Conservation (phyloP, 1,284 basidiomycete species). For the Cutaneotrichosporon spelunceum region DNA sequence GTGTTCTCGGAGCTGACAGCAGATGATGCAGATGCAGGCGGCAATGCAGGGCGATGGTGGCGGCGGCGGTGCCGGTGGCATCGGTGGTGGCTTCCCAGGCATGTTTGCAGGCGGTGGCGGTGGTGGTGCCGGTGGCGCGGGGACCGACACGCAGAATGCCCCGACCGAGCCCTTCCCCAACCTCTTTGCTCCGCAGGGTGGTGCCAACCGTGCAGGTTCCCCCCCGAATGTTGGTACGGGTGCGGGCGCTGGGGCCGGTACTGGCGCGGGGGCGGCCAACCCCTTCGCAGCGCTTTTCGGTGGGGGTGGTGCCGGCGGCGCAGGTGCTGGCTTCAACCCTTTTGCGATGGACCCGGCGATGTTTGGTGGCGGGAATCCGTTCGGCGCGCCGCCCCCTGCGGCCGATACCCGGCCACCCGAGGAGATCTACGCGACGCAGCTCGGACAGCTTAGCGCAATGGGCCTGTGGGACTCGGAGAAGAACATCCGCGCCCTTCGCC, state of each 20-base stretch:
- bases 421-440: constrained; percentile 81
- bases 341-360: constrained; percentile 55
- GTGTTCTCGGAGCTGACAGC: constrained; percentile 26
- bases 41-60: constrained; percentile 39
- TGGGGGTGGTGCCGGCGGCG: constrained; percentile 11
- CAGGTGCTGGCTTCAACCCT: constrained; percentile 32
- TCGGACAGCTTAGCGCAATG: constrained; percentile 54
- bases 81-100: constrained; percentile 17
- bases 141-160: constrained; percentile 17
- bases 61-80: constrained; percentile 23
- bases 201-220: constrained; percentile 2
- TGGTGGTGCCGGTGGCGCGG: constrained; percentile 26
- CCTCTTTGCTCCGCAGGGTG: constrained; percentile 38
- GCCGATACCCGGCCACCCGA: constrained; percentile 70
- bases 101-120: constrained; percentile 22
- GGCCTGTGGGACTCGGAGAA: constrained; percentile 82
- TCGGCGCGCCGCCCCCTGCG: constrained; percentile 38
- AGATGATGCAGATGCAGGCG: constrained; percentile 73
- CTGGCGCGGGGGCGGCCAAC: constrained; percentile 10
- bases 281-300: constrained; percentile 22
- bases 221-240: constrained; percentile 11
- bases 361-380: constrained; percentile 46
- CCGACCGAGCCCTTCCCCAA: constrained; percentile 47
- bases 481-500: constrained; percentile 81
- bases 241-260: constrained; percentile 12